Conservation (phyloP, 2,329 filamentous ascomycete genomes). For the Orbilia javanica region DNA sequence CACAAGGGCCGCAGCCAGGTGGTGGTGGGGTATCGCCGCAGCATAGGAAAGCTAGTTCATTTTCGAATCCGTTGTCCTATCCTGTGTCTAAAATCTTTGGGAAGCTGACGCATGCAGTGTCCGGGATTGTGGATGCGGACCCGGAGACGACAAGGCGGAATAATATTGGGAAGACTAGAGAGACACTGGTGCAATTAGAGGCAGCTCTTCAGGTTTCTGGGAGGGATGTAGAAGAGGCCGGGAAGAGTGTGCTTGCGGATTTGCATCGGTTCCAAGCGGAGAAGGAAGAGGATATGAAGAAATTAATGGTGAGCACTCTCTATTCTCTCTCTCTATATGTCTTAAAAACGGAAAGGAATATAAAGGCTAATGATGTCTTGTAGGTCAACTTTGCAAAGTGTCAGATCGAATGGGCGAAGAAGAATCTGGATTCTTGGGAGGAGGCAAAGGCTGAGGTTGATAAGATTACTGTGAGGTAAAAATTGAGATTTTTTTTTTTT, state of each 20-base stretch:
- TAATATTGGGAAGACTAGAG: constrained; percentile 93
- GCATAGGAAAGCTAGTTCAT: constrained; percentile 61
- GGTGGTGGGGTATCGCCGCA: constrained; percentile 23
- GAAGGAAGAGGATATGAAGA: constrained; percentile 92
- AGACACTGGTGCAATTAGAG: constrained; percentile 83
- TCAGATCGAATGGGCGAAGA: constrained; percentile 93
- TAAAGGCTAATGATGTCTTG: neutral
- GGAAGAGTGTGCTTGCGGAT: constrained; percentile 86
- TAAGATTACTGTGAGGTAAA: constrained; percentile 77
- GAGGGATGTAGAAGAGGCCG: constrained; percentile 93
- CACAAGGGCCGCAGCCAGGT: constrained; percentile 67
- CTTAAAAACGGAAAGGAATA: neutral
- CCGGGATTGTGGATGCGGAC: constrained; percentile 95
- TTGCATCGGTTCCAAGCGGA: constrained; percentile 92
- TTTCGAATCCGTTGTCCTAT: constrained; percentile 54
- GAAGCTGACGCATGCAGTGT: constrained; percentile 91
- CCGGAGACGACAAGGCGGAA: constrained; percentile 92
- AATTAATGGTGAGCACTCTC: constrained; percentile 85
- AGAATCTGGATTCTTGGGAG: constrained; percentile 91
- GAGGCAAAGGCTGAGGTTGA: constrained; percentile 87
- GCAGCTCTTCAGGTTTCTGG: constrained; percentile 89
- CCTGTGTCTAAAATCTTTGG: constrained; percentile 86
- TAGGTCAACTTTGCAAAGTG: constrained; percentile 92
- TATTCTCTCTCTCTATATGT: constrained; percentile 6
- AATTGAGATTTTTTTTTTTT: neutral